A percentile compares a stretch with the other conserved stretches of the same genome.
These are phyloP conservation scores for Termitomyces sp. DNA, from an alignment of 768 basidiomycete genomes.

Conservation along the genomic window DNA sequence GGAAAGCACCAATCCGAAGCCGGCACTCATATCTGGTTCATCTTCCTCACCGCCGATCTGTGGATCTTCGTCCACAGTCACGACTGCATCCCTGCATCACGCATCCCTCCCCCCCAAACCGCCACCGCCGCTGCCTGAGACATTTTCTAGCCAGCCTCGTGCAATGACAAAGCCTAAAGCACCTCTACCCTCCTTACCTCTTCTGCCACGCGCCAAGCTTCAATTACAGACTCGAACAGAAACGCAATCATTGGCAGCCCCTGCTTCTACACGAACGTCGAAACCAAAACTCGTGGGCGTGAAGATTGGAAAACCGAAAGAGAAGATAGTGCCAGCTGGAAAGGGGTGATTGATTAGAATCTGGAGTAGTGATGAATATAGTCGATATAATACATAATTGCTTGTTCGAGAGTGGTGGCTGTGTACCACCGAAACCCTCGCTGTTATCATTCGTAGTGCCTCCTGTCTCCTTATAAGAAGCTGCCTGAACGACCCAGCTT, in stretches of 20 bases:
- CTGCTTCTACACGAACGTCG: constrained; percentile 5
- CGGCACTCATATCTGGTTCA: constrained; percentile 10
- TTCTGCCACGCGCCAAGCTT: constrained; percentile 11
- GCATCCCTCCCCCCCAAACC: constrained; percentile 44
- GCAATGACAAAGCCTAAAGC: constrained; percentile 14
- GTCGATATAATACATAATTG: background rate
- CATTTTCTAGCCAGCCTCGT: constrained; percentile 9
- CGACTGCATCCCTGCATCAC: constrained; percentile 20
- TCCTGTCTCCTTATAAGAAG: background rate
- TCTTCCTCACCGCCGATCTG: background rate
- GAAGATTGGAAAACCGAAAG: constrained; percentile 34
- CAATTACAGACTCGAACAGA: constrained; percentile 6
- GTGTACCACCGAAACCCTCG: too few species aligned
- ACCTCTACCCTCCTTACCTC: constrained; percentile 22
- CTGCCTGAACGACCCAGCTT: background rate
- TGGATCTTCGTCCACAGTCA: background rate
- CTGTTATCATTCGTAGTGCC: background rate
- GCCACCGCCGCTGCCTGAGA: constrained; percentile 23
- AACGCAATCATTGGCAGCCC: background rate
- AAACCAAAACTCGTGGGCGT: constrained; percentile 33
- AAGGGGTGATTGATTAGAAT: background rate
- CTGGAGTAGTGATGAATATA: background rate
- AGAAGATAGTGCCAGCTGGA: constrained; percentile 16
- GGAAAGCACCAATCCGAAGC: constrained; percentile 38
- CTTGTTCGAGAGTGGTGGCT: background rate